These are phyloP conservation scores for Mesembryanthemum crystallinum DNA, from an alignment of 148 eudicot genomes.

Conservation along the genomic window DNA sequence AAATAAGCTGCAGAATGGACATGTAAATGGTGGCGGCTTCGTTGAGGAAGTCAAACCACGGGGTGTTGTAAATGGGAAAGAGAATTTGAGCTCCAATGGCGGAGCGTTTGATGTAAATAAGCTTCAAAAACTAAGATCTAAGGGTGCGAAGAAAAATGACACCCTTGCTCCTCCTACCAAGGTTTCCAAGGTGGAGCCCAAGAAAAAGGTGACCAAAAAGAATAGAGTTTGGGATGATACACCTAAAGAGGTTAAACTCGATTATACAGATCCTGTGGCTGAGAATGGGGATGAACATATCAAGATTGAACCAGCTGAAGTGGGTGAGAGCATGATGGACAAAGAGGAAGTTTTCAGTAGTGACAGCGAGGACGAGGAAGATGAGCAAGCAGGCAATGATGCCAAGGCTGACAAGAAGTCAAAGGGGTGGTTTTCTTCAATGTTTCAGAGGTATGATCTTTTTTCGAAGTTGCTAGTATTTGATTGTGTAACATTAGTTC, in stretches of 20 bases:
- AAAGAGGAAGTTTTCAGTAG: slow-evolving; percentile 85
- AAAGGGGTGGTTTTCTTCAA: slow-evolving; percentile 91
- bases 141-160: slow-evolving; percentile 79
- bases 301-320: slow-evolving; percentile 41
- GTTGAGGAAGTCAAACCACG: slow-evolving; percentile 26
- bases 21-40: slow-evolving; percentile 40
- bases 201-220: slow-evolving; percentile 78
- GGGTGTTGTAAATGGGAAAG: slow-evolving; percentile 54
- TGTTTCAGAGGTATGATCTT: slow-evolving; percentile 75
- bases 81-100: slow-evolving; percentile 48
- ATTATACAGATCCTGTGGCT: slow-evolving; percentile 73
- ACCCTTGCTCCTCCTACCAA: slow-evolving; percentile 40
- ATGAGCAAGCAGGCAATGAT: slow-evolving; percentile 46
- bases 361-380: slow-evolving; percentile 77
- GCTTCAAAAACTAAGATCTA: slow-evolving; percentile 69
- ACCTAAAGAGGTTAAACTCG: slow-evolving; percentile 65
- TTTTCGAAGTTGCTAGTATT: not conserved
- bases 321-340: slow-evolving; percentile 97
- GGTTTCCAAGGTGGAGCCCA: slow-evolving; percentile 60
- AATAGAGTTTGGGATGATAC: slow-evolving; percentile 90
- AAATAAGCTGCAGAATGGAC: slow-evolving; percentile 45
- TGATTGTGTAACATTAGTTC: not conserved
- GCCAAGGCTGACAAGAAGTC: slow-evolving; percentile 57
- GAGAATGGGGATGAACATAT: slow-evolving; percentile 59
- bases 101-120: slow-evolving; percentile 95